These are phyloP conservation scores for Botrytis tulipae DNA, from an alignment of 2,329 filamentous ascomycete genomes.

Conservation along the genomic window DNA sequence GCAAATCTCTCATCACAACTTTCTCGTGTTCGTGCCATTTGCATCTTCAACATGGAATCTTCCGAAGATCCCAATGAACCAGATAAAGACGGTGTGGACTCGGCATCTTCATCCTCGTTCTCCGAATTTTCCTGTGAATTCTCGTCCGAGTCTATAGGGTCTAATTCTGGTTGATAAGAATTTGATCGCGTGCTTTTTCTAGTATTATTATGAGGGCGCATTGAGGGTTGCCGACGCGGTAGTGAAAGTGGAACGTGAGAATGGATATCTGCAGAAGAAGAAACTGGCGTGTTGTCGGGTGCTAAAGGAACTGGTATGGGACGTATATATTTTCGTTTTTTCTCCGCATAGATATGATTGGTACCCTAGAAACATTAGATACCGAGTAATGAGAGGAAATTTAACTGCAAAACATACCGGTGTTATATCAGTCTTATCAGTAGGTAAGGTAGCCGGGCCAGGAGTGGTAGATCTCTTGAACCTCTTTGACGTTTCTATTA, in stretches of 20 bases:
- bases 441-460: conserved; percentile 59
- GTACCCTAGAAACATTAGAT: conserved; percentile 17
- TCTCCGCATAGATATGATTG: conserved; percentile 36
- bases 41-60: conserved; percentile 37
- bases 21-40: conserved; percentile 55
- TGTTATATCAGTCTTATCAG: conserved; percentile 71
- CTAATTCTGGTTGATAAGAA: conserved; percentile 45
- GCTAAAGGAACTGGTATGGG: conserved; percentile 24
- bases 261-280: conserved; percentile 34
- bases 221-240: conserved; percentile 43
- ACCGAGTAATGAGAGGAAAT: background rate
- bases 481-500: conserved; percentile 77
- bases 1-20: conserved; percentile 75
- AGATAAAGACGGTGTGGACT: conserved; percentile 36
- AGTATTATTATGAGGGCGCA: conserved; percentile 44
- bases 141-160: conserved; percentile 39
- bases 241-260: conserved; percentile 38
- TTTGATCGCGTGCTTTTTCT: conserved; percentile 42
- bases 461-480: conserved; percentile 65
- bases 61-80: conserved; percentile 38
- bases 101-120: conserved; percentile 33
- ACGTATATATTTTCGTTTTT: conserved; percentile 30
- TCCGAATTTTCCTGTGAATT: conserved; percentile 47
- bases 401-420: conserved; percentile 40
- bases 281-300: background rate